These are phyloP conservation scores for Fusarium ambrosium DNA, from an alignment of 2,329 filamentous ascomycete species.

Conservation along the genomic window DNA sequence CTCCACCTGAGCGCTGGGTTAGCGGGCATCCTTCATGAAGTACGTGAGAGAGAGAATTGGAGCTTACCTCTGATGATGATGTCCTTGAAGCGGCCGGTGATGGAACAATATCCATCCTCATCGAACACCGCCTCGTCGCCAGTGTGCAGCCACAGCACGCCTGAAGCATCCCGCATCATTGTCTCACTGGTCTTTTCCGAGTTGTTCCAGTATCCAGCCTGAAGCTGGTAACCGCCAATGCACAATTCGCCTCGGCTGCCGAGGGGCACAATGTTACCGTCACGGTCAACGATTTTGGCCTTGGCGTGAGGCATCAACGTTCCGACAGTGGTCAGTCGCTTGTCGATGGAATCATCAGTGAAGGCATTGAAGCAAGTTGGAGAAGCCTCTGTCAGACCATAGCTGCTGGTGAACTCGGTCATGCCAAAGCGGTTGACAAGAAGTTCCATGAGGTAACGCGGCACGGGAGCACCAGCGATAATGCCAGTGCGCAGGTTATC, in stretches of 20 bases:
- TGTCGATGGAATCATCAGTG: conserved; percentile 77
- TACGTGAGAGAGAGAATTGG: background rate
- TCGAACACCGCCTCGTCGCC: conserved; percentile 80
- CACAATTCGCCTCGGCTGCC: conserved; percentile 81
- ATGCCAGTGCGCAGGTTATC: conserved; percentile 79
- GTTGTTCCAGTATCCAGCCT: conserved; percentile 77
- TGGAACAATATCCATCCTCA: conserved; percentile 76
- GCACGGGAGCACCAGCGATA: conserved; percentile 83
- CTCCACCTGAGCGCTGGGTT: conserved; percentile 65
- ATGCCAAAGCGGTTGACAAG: conserved; percentile 80
- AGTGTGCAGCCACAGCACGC: conserved; percentile 73
- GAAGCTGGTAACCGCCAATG: conserved; percentile 83
- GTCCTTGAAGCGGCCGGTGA: conserved; percentile 83
- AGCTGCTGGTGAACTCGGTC: conserved; percentile 79
- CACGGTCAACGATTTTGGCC: conserved; percentile 81
- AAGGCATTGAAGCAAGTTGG: conserved; percentile 87
- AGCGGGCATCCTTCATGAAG: conserved; percentile 37
- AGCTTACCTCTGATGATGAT: conserved; percentile 78
- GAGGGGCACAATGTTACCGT: conserved; percentile 75
- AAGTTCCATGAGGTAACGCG: conserved; percentile 79
- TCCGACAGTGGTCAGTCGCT: conserved; percentile 79
- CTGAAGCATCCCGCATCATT: conserved; percentile 66
- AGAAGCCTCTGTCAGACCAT: conserved; percentile 81
- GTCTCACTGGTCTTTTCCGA: conserved; percentile 77
- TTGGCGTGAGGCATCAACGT: conserved; percentile 80